Percentiles rank a stretch among this genome's conserved stretches.
phyloP scores from a whole-genome alignment of 108 stramenopile genomes.

The Pinguiococcus pyrenoidosus region DNA sequence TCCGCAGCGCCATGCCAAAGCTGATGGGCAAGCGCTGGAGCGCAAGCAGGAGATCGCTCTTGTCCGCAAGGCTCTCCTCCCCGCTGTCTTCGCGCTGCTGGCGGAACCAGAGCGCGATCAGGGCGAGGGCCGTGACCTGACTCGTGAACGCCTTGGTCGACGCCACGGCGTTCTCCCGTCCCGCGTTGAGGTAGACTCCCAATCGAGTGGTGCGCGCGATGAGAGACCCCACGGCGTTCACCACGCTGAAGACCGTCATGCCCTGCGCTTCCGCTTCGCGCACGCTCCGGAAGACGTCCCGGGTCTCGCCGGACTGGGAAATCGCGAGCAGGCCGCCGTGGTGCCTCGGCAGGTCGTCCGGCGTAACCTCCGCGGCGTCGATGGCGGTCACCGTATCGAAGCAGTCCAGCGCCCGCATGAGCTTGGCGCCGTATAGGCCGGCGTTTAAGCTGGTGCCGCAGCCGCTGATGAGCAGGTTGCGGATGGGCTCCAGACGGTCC shows the following conservation, averaged over 20 bases:
- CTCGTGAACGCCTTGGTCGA: conserved; percentile 98
- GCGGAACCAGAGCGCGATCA: conserved; percentile 89
- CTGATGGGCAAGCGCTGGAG: conserved; percentile 90
- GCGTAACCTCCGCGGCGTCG: conserved; percentile 80
- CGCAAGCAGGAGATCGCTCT: conserved; percentile 55
- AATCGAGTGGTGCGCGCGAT: conserved; percentile 90
- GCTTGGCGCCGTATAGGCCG: conserved; percentile 78
- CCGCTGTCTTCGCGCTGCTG: conserved; percentile 38
- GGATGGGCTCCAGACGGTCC: conserved; percentile 35
- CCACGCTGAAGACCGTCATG: conserved; percentile 72
- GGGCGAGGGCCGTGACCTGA: conserved; percentile 90
- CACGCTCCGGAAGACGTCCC: conserved; percentile 77
- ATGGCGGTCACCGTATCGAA: conserved; percentile 70
- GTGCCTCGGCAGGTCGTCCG: conserved; percentile 59
- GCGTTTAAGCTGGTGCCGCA: conserved; percentile 94
- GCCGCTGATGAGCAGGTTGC: conserved; percentile 45
- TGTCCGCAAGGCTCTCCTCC: conserved; percentile 52
- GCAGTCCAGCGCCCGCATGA: conserved; percentile 90
- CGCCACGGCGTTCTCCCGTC: conserved; percentile 97
- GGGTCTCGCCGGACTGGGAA: conserved; percentile 93
- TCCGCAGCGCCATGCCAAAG: conserved; percentile 90
- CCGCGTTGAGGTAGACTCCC: conserved; percentile 97
- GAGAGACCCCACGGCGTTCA: conserved; percentile 90
- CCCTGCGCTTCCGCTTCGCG: conserved; percentile 16
- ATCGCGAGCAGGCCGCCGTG: conserved; percentile 68